phyloP scores from a whole-genome alignment of 2,329 filamentous ascomycete genomes.

The Plenodomus tracheiphilus region DNA sequence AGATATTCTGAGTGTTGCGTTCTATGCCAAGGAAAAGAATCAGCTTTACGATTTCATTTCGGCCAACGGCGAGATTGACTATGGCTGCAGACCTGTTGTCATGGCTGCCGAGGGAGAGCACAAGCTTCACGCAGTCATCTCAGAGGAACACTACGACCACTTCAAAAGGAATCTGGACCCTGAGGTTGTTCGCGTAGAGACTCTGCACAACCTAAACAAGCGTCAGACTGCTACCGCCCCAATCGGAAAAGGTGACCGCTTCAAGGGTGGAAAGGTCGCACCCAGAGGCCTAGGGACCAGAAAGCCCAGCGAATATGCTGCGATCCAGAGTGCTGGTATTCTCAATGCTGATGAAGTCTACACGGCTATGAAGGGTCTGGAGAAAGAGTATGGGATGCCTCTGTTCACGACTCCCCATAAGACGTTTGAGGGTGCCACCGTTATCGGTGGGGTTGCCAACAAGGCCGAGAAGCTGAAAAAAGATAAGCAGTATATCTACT shows the following conservation, averaged over 20 bases:
- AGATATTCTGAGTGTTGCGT: conserved; percentile 32
- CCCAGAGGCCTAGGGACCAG: conserved; percentile 49
- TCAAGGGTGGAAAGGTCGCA: conserved; percentile 48
- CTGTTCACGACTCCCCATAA: conserved; percentile 50
- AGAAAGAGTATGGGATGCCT: conserved; percentile 48
- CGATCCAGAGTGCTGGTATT: conserved; percentile 44
- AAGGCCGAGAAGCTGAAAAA: conserved; percentile 50
- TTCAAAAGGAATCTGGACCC: conserved; percentile 29
- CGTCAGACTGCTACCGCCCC: conserved; percentile 32
- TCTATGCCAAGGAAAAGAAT: conserved; percentile 35
- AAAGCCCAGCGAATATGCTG: conserved; percentile 30
- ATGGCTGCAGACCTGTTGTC: conserved; percentile 40
- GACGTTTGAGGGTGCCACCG: conserved; percentile 48
- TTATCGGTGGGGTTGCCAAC: conserved; percentile 47
- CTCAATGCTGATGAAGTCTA: conserved; percentile 53
- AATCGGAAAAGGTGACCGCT: conserved; percentile 46
- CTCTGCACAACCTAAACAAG: conserved; percentile 31
- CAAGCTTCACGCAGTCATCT: conserved; percentile 38
- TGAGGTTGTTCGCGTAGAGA: conserved; percentile 25
- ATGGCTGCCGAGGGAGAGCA: conserved; percentile 30
- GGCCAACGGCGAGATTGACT: conserved; percentile 35
- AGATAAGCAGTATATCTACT: conserved; percentile 54
- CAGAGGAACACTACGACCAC: conserved; percentile 24
- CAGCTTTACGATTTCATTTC: conserved; percentile 34
- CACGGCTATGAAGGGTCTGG: conserved; percentile 50